Conservation (phyloP, 2,329 filamentous ascomycete genomes). For the Ophiostoma perfectum region DNA sequence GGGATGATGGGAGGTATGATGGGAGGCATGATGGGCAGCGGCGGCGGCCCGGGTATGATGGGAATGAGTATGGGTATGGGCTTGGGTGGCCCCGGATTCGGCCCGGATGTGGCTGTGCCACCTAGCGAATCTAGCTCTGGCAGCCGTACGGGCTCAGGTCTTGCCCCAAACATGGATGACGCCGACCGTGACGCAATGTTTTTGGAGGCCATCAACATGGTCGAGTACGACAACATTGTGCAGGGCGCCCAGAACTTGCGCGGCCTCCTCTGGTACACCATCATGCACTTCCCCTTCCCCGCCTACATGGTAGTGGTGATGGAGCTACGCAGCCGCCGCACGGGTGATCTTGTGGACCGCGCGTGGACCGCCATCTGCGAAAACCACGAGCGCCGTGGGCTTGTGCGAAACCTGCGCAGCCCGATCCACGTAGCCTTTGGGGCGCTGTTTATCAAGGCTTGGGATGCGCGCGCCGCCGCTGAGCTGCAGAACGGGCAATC, state of each 20-base stretch:
- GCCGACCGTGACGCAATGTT: constrained; percentile 50
- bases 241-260: constrained; percentile 47
- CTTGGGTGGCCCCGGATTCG: constrained; percentile 3
- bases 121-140: neutral
- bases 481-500: constrained; percentile 40
- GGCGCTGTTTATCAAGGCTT: constrained; percentile 55
- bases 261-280: constrained; percentile 54
- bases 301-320: constrained; percentile 57
- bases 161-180: constrained; percentile 31
- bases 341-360: constrained; percentile 52
- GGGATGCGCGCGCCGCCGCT: constrained; percentile 52
- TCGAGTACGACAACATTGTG: constrained; percentile 55
- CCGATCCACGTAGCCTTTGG: constrained; percentile 56
- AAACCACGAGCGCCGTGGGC: constrained; percentile 49
- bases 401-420: constrained; percentile 46
- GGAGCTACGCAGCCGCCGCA: constrained; percentile 48
- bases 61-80: constrained; percentile 10
- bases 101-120: constrained; percentile 2
- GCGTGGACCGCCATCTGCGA: constrained; percentile 53
- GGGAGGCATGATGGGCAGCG: neutral
- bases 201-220: constrained; percentile 50
- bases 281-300: constrained; percentile 55
- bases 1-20: constrained; percentile 14
- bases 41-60: neutral
- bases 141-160: neutral